phyloP scores from a whole-genome alignment of 768 basidiomycete species.

The Heimioporus sp. region DNA sequence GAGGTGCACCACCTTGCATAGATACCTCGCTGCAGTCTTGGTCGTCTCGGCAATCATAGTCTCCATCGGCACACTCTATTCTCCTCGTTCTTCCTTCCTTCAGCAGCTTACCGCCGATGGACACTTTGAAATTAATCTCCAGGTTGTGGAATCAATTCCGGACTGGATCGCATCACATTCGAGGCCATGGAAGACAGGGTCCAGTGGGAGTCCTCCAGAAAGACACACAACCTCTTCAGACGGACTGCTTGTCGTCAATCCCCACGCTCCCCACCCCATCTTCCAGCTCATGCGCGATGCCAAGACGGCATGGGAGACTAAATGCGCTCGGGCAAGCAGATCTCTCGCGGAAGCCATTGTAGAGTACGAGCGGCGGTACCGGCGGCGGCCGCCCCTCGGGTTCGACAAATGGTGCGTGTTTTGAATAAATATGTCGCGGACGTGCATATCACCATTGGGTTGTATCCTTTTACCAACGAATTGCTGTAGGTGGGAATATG shows the following conservation, averaged over 20 bases:
- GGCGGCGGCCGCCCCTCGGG: conserved; percentile 36
- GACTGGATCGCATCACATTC: too few relatives aligned
- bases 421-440: not conserved
- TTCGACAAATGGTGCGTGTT: conserved; percentile 42
- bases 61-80: not conserved
- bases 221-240: conserved; percentile 23
- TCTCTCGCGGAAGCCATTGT: conserved; percentile 36
- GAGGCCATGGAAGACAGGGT: too few relatives aligned
- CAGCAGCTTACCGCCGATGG: too few relatives aligned
- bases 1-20: not conserved
- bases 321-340: conserved; percentile 33
- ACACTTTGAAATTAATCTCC: not conserved
- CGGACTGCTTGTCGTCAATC: conserved; percentile 35
- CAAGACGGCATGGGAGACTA: conserved; percentile 35
- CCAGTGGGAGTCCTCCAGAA: not conserved
- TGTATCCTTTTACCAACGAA: too few relatives aligned
- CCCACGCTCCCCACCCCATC: conserved; percentile 41
- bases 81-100: not conserved
- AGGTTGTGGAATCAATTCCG: not conserved
- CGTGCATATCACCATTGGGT: too few relatives aligned
- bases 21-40: not conserved
- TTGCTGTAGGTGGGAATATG: conserved; percentile 41
- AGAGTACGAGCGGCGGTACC: conserved; percentile 38
- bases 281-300: conserved; percentile 39
- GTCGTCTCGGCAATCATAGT: not conserved